Conservation (phyloP, 1,284 basidiomycete species). For the Ceratobasidium sp. region DNA sequence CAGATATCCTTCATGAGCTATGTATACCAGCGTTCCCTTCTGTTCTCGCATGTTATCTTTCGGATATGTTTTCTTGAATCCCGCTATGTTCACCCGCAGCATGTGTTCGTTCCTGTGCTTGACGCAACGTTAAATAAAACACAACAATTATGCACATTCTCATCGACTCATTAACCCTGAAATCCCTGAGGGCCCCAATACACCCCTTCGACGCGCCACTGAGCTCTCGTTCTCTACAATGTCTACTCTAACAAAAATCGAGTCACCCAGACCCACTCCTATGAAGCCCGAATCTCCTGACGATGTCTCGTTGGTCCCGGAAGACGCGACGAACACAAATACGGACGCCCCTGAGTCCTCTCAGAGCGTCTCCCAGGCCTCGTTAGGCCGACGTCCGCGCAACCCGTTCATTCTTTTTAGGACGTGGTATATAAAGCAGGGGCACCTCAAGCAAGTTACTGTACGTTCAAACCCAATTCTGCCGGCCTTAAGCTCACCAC, state of each 20-base stretch:
- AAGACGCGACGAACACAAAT: slow-evolving; percentile 10
- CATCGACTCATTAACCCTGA: slow-evolving; percentile 44
- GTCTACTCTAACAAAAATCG: slow-evolving; percentile 33
- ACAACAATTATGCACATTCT: slow-evolving; percentile 42
- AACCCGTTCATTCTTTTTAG: slow-evolving; percentile 43
- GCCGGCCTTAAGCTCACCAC: neutral
- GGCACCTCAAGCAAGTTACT: slow-evolving; percentile 36
- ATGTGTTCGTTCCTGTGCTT: slow-evolving; percentile 37
- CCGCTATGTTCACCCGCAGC: slow-evolving; percentile 16
- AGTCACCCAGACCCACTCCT: slow-evolving; percentile 1
- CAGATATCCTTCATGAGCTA: slow-evolving; percentile 18
- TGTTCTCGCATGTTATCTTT: slow-evolving; percentile 11
- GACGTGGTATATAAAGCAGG: slow-evolving; percentile 43
- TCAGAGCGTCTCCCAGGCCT: neutral
- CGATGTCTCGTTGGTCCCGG: neutral
- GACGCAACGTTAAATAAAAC: slow-evolving; percentile 24
- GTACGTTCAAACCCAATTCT: slow-evolving; percentile 7
- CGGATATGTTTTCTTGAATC: slow-evolving; percentile 19
- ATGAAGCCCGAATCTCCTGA: slow-evolving; percentile 21
- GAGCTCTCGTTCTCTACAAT: slow-evolving; percentile 17
- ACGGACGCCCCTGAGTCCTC: slow-evolving; percentile 5
- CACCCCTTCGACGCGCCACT: slow-evolving; percentile 30
- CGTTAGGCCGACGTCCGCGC: slow-evolving; percentile 29
- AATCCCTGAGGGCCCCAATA: slow-evolving; percentile 17
- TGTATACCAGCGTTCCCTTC: slow-evolving; percentile 17